A percentile compares a stretch with the other conserved stretches of the same genome.
These are phyloP conservation scores for Mortierella sp. DNA, from an alignment of 371 early-diverging fungal species.

Conservation along the genomic window DNA sequence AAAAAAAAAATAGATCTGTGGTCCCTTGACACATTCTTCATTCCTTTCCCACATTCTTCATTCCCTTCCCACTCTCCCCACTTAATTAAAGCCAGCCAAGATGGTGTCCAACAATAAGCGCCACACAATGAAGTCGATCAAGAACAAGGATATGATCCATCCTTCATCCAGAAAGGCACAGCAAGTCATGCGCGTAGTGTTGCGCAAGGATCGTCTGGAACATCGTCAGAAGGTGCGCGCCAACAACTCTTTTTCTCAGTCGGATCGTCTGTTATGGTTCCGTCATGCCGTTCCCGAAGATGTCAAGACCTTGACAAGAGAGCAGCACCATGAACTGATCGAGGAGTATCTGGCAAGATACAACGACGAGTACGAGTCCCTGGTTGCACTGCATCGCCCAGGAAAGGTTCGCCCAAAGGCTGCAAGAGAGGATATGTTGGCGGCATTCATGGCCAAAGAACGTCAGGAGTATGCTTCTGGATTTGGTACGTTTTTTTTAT, in stretches of 20 bases:
- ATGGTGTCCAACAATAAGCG: constrained; percentile 65
- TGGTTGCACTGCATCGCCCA: constrained; percentile 60
- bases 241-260: constrained; percentile 36
- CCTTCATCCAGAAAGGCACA: constrained; percentile 73
- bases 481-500: constrained; percentile 59
- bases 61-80: not conserved
- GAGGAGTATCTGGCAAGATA: constrained; percentile 60
- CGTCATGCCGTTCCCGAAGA: constrained; percentile 67
- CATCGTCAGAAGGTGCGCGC: constrained; percentile 49
- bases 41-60: not conserved
- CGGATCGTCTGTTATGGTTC: constrained; percentile 73
- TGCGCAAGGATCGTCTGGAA: constrained; percentile 66
- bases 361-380: constrained; percentile 64
- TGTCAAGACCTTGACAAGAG: constrained; percentile 53
- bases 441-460: constrained; percentile 60
- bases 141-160: constrained; percentile 69
- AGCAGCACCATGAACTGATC: constrained; percentile 64
- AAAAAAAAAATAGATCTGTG: not conserved
- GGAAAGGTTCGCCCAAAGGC: constrained; percentile 63
- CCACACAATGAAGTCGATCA: constrained; percentile 70
- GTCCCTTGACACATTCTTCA: not conserved
- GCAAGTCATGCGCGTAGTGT: constrained; percentile 63
- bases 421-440: constrained; percentile 61
- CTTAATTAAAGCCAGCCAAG: not conserved
- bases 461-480: constrained; percentile 67